Base-by-base conservation (phyloP, 495 filamentous ascomycete species). In the Physcia stellaris region DNA sequence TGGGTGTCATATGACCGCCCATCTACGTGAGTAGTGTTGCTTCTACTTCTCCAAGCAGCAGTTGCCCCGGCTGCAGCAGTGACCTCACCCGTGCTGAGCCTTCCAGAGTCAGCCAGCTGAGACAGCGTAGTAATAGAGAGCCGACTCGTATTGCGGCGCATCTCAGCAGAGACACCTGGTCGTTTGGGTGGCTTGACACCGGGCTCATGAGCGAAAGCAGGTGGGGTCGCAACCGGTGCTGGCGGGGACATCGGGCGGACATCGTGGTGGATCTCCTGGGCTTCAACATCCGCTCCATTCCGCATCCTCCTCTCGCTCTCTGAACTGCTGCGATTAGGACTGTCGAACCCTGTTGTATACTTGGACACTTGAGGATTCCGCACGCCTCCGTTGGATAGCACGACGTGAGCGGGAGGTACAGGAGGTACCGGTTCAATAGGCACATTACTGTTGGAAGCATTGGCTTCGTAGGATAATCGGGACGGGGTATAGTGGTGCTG, bases 121-220 rank as follows among this genome's bases (percentile, higher is more conserved):
- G 75, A 66, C 6, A 95, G 65, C 12, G 87, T 95, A 4, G 74
- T 77, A 40, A 73, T 64, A 17, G 87, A 93, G 58, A 95, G 74
- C 9, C 83, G 74, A 45, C 77, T 84, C 39, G 80, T 87, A 37
- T 79, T 80, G 40, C 74, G 71, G 34, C 80, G 75, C 55, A 85
- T 64, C 45, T 87, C 80, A n/a, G 77, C 68, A 21, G 80, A 74
- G 31, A 77, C 68, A 43, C 78, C 71, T 4, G 84, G 83, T 41
- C 77, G 68, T 22, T 67, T 75, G 9, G 61, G 57, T 5, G 86
- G 86, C 40, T 69, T 67, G 34, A 75, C 70, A 22, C 77, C 71
- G 23, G 80, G 73, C 5, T 65, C 67, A 54, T 86, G 83, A 10
- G 72, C 61, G 50, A 95, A 88, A 17, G 70, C 73, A 4, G 86